These are phyloP conservation scores for Amaranthus cruentus DNA, from an alignment of 148 eudicot genomes.

Conservation along the genomic window DNA sequence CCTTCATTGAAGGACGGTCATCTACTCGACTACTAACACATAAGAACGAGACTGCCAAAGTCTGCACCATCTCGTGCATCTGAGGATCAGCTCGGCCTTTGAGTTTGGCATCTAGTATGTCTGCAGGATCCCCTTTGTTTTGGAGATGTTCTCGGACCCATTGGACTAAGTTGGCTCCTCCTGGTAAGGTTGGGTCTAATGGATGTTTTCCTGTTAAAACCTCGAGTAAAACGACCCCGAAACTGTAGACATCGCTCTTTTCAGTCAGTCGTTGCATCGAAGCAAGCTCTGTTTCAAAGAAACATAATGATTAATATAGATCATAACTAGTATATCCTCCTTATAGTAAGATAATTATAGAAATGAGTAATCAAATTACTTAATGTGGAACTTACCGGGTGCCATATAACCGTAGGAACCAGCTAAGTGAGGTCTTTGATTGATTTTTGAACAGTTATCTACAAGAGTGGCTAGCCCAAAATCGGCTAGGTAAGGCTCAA, in stretches of 20 bases:
- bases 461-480: constrained; percentile 84
- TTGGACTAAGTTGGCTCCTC: constrained; percentile 78
- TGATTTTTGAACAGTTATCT: constrained; percentile 32
- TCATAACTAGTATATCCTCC: background rate
- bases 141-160: constrained; percentile 85
- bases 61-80: constrained; percentile 92
- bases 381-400: constrained; percentile 51
- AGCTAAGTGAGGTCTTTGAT: constrained; percentile 68
- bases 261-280: constrained; percentile 73
- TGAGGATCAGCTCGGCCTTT: constrained; percentile 89
- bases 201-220: constrained; percentile 96
- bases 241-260: constrained; percentile 95
- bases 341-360: no score
- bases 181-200: constrained; percentile 80
- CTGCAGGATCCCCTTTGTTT: constrained; percentile 57
- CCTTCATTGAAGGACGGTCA: constrained; percentile 94
- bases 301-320: background rate
- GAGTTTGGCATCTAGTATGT: constrained; percentile 78
- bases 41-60: constrained; percentile 80
- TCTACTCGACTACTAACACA: constrained; percentile 61
- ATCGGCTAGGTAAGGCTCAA: constrained; percentile 87
- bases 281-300: constrained; percentile 57
- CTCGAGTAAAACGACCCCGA: constrained; percentile 82
- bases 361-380: background rate
- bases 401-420: constrained; percentile 99